Evolutionary conservation across 2,329 filamentous ascomycete species (phyloP), one percentile per base, ranked within the genome.

Genomic region (Plenodomus lindquistii): DNA sequence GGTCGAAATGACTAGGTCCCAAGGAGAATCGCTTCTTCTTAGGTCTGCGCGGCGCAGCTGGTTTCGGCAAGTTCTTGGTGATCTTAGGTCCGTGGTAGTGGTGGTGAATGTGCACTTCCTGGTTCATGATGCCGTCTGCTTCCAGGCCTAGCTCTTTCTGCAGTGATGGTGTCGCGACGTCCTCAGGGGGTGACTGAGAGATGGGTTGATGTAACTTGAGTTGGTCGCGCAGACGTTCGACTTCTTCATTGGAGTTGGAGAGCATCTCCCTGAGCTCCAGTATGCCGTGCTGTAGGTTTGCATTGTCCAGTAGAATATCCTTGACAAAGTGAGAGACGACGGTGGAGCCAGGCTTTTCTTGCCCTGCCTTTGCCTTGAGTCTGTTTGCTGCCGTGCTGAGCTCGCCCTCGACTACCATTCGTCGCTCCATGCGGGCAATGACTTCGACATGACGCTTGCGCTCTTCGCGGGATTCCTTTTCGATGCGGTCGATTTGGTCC

Each of bases 311-410:
- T 16, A 99, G 78, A 46, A 99, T 89, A 69, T 97, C 94, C 59
- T 92, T 91, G 46, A 99, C 94, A 62, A 99, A 97, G 66, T 95
- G 90, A 17, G 90, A 92, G n/a, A 97, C 90, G 31, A 96, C 90
- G 48, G 79, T 85, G 52, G 79, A 84, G 9, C 83, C 80, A 46
- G 76, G 77, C 57, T 82, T 82, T 22, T 82, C 79, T 3, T 81
- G 79, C 3, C 80, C 80, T 35, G 88, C 75, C 2, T 85, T 84
- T 57, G 87, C 89, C 2, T 91, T 91, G 44, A 96, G 79, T 45
- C 91, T 82, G 24, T 87, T 88, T 11, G 89, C 90, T 2, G 91
- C 89, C 19, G 85, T 85, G 60, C 88, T 86, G 37, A 97, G 78
- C 66, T 96, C 90, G 62, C 84, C 85, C 69, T 97, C 92, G 38